Evolutionary conservation across 164 flowering plant species (phyloP).

Genomic region (Echeveria elegans): DNA sequence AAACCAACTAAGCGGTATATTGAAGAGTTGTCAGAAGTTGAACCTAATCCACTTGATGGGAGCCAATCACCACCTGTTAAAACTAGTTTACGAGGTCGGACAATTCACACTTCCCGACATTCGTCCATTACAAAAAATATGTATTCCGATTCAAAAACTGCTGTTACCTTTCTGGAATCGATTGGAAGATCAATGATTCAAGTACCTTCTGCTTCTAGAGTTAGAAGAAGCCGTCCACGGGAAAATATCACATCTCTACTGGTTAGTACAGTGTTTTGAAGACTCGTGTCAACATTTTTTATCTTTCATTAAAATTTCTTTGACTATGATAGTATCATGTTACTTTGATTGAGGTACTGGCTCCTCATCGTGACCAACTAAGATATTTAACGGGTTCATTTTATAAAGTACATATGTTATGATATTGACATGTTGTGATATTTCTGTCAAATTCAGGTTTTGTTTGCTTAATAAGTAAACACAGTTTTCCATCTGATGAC

Average conservation of each 20-base stretch:
- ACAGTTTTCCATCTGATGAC: neutral
- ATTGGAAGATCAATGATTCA: conserved; percentile 79
- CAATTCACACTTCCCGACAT: conserved; percentile 21
- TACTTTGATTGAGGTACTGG: neutral
- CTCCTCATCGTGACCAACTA: neutral
- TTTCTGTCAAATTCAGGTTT: no score
- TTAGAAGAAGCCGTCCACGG: conserved; percentile 89
- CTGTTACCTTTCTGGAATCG: conserved; percentile 56
- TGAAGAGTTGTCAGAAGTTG: conserved; percentile 87
- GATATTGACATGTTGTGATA: no score
- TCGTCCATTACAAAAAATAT: conserved; percentile 24
- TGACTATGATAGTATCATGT: no score
- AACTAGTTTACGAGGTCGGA: conserved; percentile 20
- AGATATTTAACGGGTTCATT: neutral
- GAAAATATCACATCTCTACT: conserved; percentile 53
- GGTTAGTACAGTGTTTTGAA: conserved; percentile 37
- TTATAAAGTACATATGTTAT: neutral
- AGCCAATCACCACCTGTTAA: conserved; percentile 28
- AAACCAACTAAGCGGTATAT: conserved; percentile 91
- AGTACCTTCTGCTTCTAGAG: conserved; percentile 71
- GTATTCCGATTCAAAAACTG: conserved; percentile 24
- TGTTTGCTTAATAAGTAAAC: no score
- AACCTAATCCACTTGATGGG: conserved; percentile 36
- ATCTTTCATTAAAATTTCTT: neutral
- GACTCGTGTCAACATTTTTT: neutral